Evolutionary conservation across 768 basidiomycete genomes (phyloP).

Genomic region (Pleurotus eryngii): DNA sequence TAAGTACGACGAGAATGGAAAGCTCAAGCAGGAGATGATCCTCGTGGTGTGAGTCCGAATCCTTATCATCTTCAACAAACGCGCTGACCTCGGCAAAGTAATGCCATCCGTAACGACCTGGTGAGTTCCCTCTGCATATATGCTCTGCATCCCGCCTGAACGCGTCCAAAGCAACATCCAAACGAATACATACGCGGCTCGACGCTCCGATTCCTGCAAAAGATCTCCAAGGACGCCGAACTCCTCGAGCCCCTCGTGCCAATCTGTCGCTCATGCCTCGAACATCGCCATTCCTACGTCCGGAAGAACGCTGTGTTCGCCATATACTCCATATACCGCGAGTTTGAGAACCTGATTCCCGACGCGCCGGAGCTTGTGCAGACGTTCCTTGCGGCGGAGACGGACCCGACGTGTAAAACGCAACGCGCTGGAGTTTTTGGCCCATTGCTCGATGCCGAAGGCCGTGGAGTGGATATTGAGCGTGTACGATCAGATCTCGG

Average conservation of each 20-base stretch:
- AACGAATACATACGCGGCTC: conserved; percentile 99
- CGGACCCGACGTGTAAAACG: conserved; percentile 96
- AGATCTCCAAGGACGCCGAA: conserved; percentile 89
- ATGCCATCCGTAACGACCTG: conserved; percentile 96
- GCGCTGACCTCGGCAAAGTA: conserved; percentile 42
- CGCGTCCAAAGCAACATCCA: conserved; percentile 79
- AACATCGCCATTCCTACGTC: conserved; percentile 97
- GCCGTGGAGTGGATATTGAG: conserved; percentile 89
- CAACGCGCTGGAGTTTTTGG: conserved; percentile 95
- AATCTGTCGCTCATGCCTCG: conserved; percentile 88
- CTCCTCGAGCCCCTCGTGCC: conserved; percentile 95
- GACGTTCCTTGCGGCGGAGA: conserved; percentile 94
- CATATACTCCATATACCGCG: conserved; percentile 89
- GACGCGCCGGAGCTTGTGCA: conserved; percentile 95
- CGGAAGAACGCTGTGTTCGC: conserved; percentile 99
- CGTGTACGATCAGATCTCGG: conserved; percentile 78
- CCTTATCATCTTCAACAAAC: too few relatives aligned
- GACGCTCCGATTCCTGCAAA: conserved; percentile 94
- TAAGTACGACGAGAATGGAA: conserved; percentile 94
- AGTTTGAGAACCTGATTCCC: conserved; percentile 92
- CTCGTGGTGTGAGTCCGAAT: conserved; percentile 79
- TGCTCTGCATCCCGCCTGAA: conserved; percentile 9
- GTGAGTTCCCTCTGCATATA: conserved; percentile 41
- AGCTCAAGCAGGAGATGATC: conserved; percentile 99
- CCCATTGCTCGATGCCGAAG: conserved; percentile 80